Evolutionary conservation across 495 filamentous ascomycete species (phyloP).

Genomic region (Tuber brumale): DNA sequence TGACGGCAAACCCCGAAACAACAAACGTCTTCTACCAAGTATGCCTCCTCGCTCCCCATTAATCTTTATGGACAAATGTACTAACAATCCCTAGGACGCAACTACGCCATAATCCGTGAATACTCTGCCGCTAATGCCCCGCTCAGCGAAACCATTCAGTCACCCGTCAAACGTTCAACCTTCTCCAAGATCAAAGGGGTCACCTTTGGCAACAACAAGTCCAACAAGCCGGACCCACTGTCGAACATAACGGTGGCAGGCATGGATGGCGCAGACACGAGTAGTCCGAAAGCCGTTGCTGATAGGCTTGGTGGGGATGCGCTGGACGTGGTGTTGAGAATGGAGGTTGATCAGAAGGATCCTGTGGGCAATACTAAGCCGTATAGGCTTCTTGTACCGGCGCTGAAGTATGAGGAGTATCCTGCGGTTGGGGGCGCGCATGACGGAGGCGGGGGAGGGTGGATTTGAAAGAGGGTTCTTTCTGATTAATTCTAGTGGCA

Average conservation of each 20-base stretch:
- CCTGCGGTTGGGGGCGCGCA: neutral
- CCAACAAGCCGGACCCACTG: conserved; percentile 4
- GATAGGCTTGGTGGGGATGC: conserved; percentile 53
- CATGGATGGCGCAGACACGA: conserved; percentile 11
- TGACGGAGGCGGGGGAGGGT: conserved; percentile 15
- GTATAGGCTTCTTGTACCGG: conserved; percentile 79
- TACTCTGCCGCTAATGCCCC: conserved; percentile 13
- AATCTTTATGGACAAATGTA: conserved; percentile 24
- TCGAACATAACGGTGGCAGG: conserved; percentile 7
- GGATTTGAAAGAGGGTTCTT: conserved; percentile 19
- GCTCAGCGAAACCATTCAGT: conserved; percentile 3
- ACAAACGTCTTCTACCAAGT: conserved; percentile 82
- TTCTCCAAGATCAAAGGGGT: conserved; percentile 33
- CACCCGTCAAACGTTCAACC: conserved; percentile 26
- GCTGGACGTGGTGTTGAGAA: conserved; percentile 74
- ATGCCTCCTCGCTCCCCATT: conserved; percentile 28
- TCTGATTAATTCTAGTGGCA: neutral
- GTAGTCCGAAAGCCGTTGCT: conserved; percentile 9
- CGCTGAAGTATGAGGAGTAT: conserved; percentile 45
- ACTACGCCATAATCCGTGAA: conserved; percentile 37
- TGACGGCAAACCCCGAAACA: conserved; percentile 80
- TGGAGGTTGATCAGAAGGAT: conserved; percentile 77
- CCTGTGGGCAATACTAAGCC: conserved; percentile 82
- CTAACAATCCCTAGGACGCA: conserved; percentile 32
- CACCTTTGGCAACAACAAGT: conserved; percentile 23